Base-by-base conservation (phyloP, 768 basidiomycete genomes). In the Hygrocybe punicea region DNA sequence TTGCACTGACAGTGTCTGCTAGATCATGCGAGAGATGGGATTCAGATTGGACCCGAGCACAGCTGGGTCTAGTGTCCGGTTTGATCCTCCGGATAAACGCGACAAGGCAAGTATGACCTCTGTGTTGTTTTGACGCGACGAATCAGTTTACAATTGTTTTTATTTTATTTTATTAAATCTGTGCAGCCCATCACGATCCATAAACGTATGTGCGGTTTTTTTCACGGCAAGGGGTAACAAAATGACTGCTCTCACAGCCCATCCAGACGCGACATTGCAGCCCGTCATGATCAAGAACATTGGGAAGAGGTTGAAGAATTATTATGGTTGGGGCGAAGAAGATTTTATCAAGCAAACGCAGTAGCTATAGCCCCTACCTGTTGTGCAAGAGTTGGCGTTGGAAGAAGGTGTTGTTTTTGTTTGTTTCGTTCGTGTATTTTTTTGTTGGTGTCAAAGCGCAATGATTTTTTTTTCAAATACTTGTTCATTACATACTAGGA, bases 21-120 rank as follows among this genome's bases (percentile, higher is more conserved):
- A 91, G 89, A 71, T 89, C 36, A 89, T 92, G 89, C 72, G 76
- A 36, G 86, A 87, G 47, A 84, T 92, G 82, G 89, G 89, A 35
- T 92, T 92, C 69, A 71, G 72, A 2, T 85, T 84, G 61, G 84
- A 85, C 65, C 86, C 86, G 4, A 83, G 83, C 58, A 89, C 88
- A 2, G 88, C 89, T 17, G 90, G 90, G 2, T 91, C 89, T 9
- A 88, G 87, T 67, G 90, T 92, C 35, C 81, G 89, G 36, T 92
- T 92, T 64, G 84, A 89, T 68, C 89, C 89, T 48, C 90, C 87
- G 16, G 74, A 84, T 62, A 64, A 65, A 46, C 69, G 72, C 25
- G 78, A 78, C 60, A 63, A 63, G 59, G 77, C 77, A 51, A 45
- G 76, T 64, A n/a, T 17, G 51, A 36, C n/a, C 17, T 34, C 35